Evolutionary conservation across 73 alveolate genomes (phyloP).

Genomic region (Blepharisma japonicum): DNA sequence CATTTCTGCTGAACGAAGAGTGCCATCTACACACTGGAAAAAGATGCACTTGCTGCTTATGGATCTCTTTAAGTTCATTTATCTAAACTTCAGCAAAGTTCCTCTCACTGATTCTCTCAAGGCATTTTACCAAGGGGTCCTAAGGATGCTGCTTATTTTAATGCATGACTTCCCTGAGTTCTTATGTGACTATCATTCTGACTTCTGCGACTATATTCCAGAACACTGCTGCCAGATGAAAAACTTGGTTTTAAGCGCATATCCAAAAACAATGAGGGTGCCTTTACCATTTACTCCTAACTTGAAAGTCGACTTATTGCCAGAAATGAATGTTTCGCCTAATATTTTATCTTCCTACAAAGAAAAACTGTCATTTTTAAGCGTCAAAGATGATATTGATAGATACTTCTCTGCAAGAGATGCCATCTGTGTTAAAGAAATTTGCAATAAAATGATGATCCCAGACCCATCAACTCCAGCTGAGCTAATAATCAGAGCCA

Average conservation of each 20-base stretch:
- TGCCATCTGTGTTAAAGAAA: slow-evolving; percentile 37
- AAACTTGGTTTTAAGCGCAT: slow-evolving; percentile 85
- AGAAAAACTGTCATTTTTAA: slow-evolving; percentile 27
- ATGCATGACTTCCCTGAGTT: slow-evolving; percentile 90
- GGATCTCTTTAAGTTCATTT: slow-evolving; percentile 66
- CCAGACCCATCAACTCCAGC: not conserved
- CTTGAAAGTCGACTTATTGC: slow-evolving; percentile 68
- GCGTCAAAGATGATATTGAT: slow-evolving; percentile 61
- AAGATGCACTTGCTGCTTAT: slow-evolving; percentile 60
- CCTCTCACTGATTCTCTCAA: slow-evolving; percentile 45
- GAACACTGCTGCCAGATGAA: slow-evolving; percentile 74
- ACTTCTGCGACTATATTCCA: slow-evolving; percentile 73
- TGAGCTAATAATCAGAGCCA: slow-evolving; percentile 21
- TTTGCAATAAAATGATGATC: slow-evolving; percentile 60
- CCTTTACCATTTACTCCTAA: slow-evolving; percentile 77
- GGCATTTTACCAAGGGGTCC: slow-evolving; percentile 64
- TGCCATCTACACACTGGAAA: slow-evolving; percentile 43
- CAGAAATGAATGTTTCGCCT: slow-evolving; percentile 58
- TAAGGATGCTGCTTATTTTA: slow-evolving; percentile 69
- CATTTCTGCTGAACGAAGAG: slow-evolving; percentile 2
- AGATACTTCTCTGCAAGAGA: slow-evolving; percentile 54
- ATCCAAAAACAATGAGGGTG: slow-evolving; percentile 76
- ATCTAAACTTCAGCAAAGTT: slow-evolving; percentile 44
- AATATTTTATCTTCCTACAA: slow-evolving; percentile 38
- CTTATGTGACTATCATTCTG: slow-evolving; percentile 86